Percentiles rank a stretch among this genome's conserved stretches.
phyloP scores from a whole-genome alignment of 208 protist species.

The Wallacemonas sp. region DNA sequence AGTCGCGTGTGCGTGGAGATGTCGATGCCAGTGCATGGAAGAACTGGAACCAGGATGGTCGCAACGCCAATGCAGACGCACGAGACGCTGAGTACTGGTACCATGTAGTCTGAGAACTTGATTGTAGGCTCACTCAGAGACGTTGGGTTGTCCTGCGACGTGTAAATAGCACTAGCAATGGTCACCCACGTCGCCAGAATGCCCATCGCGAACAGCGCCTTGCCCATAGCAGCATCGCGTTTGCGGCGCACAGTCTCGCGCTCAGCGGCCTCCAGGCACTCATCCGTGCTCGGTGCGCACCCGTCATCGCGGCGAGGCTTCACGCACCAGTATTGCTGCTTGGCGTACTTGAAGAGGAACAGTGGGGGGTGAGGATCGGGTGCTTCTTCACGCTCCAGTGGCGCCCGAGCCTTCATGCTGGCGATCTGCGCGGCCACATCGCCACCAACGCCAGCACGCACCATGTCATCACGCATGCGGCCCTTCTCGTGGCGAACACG shows the following conservation, averaged over 20 bases:
- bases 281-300: neutral
- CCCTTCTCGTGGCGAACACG: conserved; percentile 5
- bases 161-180: neutral
- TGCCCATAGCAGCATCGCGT: neutral
- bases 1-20: neutral
- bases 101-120: neutral
- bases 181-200: neutral
- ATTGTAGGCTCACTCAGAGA: neutral
- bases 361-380: neutral
- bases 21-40: neutral
- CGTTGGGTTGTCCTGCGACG: neutral
- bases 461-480: conserved; percentile 8
- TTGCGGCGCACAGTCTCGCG: neutral
- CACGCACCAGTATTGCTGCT: conserved; percentile 1
- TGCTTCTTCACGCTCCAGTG: no score
- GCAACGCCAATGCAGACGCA: neutral
- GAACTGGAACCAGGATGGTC: neutral
- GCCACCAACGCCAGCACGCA: neutral
- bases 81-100: neutral
- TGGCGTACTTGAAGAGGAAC: neutral
- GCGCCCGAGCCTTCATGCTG: neutral
- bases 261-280: neutral
- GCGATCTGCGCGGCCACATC: conserved; percentile 4
- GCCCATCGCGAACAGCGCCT: conserved; percentile 3
- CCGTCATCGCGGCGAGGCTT: neutral